Base-by-base conservation (phyloP, 352 stramenopile species). In the Stephanocyclus meneghinianus region DNA sequence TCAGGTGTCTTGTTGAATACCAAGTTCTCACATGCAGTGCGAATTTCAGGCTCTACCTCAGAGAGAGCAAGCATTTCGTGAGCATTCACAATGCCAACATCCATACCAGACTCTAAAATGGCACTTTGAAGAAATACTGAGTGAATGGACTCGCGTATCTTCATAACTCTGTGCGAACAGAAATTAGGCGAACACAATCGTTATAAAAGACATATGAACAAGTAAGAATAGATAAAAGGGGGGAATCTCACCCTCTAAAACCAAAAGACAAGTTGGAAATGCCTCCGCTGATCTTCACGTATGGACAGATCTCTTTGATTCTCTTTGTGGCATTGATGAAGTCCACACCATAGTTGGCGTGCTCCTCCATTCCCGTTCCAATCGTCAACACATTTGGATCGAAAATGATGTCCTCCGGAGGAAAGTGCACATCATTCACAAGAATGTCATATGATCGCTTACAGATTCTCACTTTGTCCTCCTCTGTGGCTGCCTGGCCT, bases 41-140 rank as follows among this genome's bases (percentile, higher is more conserved):
- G 90, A 11, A 98, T 85, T 48, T 98, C 94, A 51, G 72, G 42
- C 60, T 93, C 84, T 21, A 95, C 71, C 64, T 93, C 89, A 42
- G 69, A 76, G 47, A 92, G 63, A 15, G 69, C 59, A 15, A 96
- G 56, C 89, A 97, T 95, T 74, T 96, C 92, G 45, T 93, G 90
- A 7, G 96, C 94, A 85, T 99, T 99, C 48, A 99, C 97, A 84
- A 99, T 99, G 76, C 97, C 97, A 89, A 99, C 97, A 87, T 99
- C 97, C 97, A 99, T 99, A 37, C 97, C 97, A 67, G 95, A 95
- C 44, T 97, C 81, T 35, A 92, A 71, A 62, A 97, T 96, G 1
- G 95, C 96, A 85, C 98, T 93, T 63, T 98, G 96, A 40, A 99
- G 85, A 73, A 99, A 99, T 11, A 98, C 95, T 80, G 95, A 83